Percentiles rank a stretch among this genome's conserved stretches.
Evolutionary conservation across 2,329 filamentous ascomycete species (phyloP).

Genomic region (Aspergillus sp.): DNA sequence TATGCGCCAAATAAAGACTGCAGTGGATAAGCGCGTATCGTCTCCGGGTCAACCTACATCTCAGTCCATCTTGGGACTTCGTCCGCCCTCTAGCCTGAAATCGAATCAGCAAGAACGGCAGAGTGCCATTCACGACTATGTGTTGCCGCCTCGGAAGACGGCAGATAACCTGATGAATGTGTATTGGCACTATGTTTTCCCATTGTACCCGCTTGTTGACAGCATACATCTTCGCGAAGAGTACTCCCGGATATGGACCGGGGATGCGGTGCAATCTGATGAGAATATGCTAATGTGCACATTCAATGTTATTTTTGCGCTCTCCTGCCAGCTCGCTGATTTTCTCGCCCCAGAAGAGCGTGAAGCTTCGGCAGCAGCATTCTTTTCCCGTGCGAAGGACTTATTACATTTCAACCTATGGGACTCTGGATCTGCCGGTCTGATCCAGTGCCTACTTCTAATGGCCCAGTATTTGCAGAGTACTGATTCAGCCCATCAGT

Average conservation of each 20-base stretch:
- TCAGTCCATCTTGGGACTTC: slow-evolving; percentile 14
- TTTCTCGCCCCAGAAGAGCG: slow-evolving; percentile 41
- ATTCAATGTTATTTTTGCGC: slow-evolving; percentile 49
- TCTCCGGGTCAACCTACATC: slow-evolving; percentile 23
- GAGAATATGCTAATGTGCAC: slow-evolving; percentile 47
- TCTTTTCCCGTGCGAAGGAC: slow-evolving; percentile 45
- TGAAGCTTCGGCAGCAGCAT: slow-evolving; percentile 42
- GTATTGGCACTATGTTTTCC: slow-evolving; percentile 51
- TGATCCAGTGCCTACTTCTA: slow-evolving; percentile 50
- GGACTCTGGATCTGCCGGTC: slow-evolving; percentile 44
- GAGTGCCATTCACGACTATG: slow-evolving; percentile 30
- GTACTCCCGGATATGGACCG: slow-evolving; percentile 45
- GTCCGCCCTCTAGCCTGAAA: slow-evolving; percentile 20
- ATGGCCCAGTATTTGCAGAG: slow-evolving; percentile 53
- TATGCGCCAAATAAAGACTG: slow-evolving; percentile 48
- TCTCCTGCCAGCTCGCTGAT: slow-evolving; percentile 47
- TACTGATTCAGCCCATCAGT: slow-evolving; percentile 49
- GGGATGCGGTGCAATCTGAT: slow-evolving; percentile 36
- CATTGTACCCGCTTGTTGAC: slow-evolving; percentile 50
- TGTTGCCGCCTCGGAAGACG: slow-evolving; percentile 46
- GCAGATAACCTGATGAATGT: slow-evolving; percentile 48
- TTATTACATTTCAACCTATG: slow-evolving; percentile 46
- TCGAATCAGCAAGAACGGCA: slow-evolving; percentile 17
- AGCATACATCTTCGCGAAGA: slow-evolving; percentile 35
- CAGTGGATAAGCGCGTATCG: slow-evolving; percentile 36